phyloP scores from a whole-genome alignment of 1,139 yeast genomes.

The Pneumocystis murina region DNA sequence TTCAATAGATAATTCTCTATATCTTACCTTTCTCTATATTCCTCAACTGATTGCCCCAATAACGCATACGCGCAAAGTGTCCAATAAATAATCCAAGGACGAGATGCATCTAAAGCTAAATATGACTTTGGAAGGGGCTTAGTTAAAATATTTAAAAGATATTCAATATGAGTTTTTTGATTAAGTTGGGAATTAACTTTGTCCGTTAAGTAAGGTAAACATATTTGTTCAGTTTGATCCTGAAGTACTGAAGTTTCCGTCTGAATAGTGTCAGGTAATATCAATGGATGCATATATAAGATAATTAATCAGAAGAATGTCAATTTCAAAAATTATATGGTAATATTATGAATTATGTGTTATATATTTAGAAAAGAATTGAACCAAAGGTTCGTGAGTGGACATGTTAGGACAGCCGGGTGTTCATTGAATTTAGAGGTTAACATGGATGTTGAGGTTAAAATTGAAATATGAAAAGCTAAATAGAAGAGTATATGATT shows the following conservation, averaged over 20 bases:
- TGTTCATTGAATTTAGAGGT: too few species aligned
- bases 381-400: too few species aligned
- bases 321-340: not conserved
- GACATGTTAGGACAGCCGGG: too few species aligned
- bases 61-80: constrained; percentile 40
- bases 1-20: not conserved
- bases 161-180: constrained; percentile 27
- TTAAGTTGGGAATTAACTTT: not conserved
- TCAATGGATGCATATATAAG: not conserved
- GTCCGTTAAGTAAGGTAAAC: not conserved
- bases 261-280: not conserved
- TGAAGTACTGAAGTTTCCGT: not conserved
- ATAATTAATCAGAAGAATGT: not conserved
- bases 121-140: constrained; percentile 36
- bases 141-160: constrained; percentile 28
- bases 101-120: constrained; percentile 61
- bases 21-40: not conserved
- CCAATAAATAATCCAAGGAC: constrained; percentile 89
- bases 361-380: too few species aligned
- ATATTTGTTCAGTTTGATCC: not conserved
- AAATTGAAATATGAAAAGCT: too few species aligned
- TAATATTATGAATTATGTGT: too few species aligned
- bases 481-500: too few species aligned
- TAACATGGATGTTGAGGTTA: too few species aligned
- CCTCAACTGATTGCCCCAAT: constrained; percentile 22